phyloP scores from a whole-genome alignment of 2,329 filamentous ascomycete species.

The Taxawa tesnikishii region DNA sequence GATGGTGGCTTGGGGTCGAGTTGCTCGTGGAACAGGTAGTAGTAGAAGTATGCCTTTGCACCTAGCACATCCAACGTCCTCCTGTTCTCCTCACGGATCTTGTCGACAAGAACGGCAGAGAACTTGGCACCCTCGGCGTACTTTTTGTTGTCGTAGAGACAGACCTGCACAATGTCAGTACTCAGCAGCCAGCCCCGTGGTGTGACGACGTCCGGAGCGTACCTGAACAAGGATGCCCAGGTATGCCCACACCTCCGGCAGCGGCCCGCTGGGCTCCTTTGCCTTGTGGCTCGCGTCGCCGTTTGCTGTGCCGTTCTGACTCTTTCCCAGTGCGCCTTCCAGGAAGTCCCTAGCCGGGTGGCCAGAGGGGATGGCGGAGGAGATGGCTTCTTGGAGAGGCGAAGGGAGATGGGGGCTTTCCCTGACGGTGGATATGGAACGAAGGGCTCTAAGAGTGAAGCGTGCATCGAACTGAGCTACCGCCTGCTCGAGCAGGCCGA shows the following conservation, averaged over 20 bases:
- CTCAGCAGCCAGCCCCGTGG: no score
- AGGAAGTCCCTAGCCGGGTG: conserved; percentile 7
- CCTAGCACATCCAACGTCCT: conserved; percentile 88
- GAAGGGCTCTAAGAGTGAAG: conserved; percentile 86
- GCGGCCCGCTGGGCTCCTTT: conserved; percentile 15
- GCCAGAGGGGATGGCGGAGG: conserved; percentile 6
- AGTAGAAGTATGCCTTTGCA: conserved; percentile 97
- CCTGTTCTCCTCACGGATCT: conserved; percentile 80
- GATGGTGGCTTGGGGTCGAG: conserved; percentile 79
- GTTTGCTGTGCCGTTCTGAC: conserved; percentile 5
- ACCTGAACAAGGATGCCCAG: conserved; percentile 23
- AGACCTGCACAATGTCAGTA: conserved; percentile 51
- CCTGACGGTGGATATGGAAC: conserved; percentile 89
- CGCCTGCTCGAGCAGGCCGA: conserved; percentile 79
- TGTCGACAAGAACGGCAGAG: conserved; percentile 70
- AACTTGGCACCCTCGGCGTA: conserved; percentile 72
- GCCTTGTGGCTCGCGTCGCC: conserved; percentile 2
- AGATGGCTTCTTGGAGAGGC: conserved; percentile 16
- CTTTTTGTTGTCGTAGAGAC: conserved; percentile 75
- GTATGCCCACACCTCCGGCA: conserved; percentile 24
- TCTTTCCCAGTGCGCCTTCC: conserved; percentile 7
- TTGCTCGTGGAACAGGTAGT: conserved; percentile 88
- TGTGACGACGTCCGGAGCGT: conserved; percentile 2
- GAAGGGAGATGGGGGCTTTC: conserved; percentile 48
- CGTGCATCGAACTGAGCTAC: conserved; percentile 87